These are phyloP conservation scores for Cladorrhinum sp. DNA, from an alignment of 2,329 filamentous ascomycete genomes.

Conservation along the genomic window DNA sequence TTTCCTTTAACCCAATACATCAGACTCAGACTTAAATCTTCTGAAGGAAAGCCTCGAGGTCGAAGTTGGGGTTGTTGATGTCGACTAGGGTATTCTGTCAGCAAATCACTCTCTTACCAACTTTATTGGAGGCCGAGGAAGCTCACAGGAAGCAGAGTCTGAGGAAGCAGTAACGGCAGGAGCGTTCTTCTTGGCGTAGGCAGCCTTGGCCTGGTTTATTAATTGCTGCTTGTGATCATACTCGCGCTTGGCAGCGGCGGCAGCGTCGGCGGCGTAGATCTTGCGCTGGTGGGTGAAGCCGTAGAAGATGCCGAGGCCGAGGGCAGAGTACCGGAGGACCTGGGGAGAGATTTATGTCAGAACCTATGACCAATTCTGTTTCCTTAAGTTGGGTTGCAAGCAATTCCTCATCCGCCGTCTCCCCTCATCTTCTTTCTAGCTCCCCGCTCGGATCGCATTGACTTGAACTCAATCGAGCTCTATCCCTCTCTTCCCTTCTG, in stretches of 20 bases:
- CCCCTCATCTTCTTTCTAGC: background rate
- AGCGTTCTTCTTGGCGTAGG: constrained; percentile 76
- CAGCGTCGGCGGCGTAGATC: constrained; percentile 69
- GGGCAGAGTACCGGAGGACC: constrained; percentile 96
- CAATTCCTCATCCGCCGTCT: background rate
- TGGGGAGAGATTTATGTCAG: constrained; percentile 38
- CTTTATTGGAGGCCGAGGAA: constrained; percentile 23
- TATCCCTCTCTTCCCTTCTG: background rate
- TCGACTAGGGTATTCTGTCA: constrained; percentile 40
- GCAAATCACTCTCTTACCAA: background rate
- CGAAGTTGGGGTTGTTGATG: constrained; percentile 83
- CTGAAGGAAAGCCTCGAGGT: constrained; percentile 78
- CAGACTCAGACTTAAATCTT: constrained; percentile 12
- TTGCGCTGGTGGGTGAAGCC: constrained; percentile 89
- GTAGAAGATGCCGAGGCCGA: constrained; percentile 89
- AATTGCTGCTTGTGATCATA: constrained; percentile 88
- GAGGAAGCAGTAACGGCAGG: constrained; percentile 37
- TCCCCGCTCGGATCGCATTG: background rate
- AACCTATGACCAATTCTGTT: constrained; percentile 6
- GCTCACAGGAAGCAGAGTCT: constrained; percentile 27
- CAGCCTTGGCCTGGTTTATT: constrained; percentile 89
- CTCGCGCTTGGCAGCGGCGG: constrained; percentile 70
- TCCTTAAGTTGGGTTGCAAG: background rate
- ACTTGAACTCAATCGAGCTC: background rate
- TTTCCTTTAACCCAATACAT: background rate